These are phyloP conservation scores for Yamadazyma songkhlaensis DNA, from an alignment of 1,139 yeast genomes.

Conservation along the genomic window DNA sequence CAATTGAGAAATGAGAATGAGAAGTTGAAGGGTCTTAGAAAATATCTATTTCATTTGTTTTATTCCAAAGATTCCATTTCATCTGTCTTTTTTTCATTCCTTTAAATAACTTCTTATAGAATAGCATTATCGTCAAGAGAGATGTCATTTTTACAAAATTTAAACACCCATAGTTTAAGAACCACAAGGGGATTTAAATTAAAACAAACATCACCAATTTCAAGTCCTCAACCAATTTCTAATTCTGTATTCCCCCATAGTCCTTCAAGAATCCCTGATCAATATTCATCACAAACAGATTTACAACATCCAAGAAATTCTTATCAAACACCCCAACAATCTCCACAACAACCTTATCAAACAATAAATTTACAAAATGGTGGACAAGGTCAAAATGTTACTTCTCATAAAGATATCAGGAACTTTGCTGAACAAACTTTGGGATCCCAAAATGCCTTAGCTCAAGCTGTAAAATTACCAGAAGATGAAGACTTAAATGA, in stretches of 20 bases:
- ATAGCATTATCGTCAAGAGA: background rate
- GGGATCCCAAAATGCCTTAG: conserved; percentile 86
- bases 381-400: conserved; percentile 34
- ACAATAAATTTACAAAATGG: conserved; percentile 22
- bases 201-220: conserved; percentile 40
- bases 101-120: too few species aligned
- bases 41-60: background rate
- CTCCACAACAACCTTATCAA: conserved; percentile 22
- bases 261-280: conserved; percentile 16
- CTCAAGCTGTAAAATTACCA: conserved; percentile 92
- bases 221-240: conserved; percentile 39
- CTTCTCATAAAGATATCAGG: conserved; percentile 69
- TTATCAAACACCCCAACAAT: conserved; percentile 14
- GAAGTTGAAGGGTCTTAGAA: conserved; percentile 4
- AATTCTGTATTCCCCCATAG: conserved; percentile 32
- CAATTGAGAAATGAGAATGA: conserved; percentile 4
- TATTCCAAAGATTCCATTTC: background rate
- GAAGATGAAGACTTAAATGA: conserved; percentile 89
- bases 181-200: conserved; percentile 55
- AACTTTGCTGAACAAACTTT: conserved; percentile 91
- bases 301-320: conserved; percentile 13
- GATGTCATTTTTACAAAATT: conserved; percentile 44
- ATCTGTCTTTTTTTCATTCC: too few species aligned
- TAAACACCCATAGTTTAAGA: conserved; percentile 54
- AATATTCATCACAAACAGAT: conserved; percentile 3